These are phyloP conservation scores for Bothriochloa decipiens DNA, from an alignment of 176 grass and related monocot genomes.

Conservation along the genomic window DNA sequence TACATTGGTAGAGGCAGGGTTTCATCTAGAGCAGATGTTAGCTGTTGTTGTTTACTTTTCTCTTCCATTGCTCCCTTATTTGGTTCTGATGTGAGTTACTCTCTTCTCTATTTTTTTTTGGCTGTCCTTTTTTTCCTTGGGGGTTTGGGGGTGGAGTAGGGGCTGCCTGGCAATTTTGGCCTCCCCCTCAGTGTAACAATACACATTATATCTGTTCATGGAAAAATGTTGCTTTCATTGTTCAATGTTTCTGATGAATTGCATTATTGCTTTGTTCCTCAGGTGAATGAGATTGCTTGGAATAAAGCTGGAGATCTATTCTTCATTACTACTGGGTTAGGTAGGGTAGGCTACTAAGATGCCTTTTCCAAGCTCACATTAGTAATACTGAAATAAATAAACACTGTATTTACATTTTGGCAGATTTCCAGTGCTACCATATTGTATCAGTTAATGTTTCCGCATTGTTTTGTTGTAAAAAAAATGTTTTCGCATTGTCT, in stretches of 20 bases:
- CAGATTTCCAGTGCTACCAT: neutral
- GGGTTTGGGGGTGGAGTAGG: no score
- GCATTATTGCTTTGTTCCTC: slow-evolving; percentile 44
- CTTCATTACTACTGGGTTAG: slow-evolving; percentile 96
- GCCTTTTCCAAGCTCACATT: neutral
- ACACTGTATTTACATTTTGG: slow-evolving; percentile 15
- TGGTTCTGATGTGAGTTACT: neutral
- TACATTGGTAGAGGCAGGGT: neutral
- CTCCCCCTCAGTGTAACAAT: neutral
- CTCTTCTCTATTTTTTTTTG: no score
- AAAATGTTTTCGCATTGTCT: slow-evolving; percentile 14
- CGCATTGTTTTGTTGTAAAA: slow-evolving; percentile 21
- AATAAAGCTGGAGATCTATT: slow-evolving; percentile 99
- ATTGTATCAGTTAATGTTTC: slow-evolving; percentile 24
- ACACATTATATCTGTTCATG: neutral
- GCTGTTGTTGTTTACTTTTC: neutral
- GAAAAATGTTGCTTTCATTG: neutral
- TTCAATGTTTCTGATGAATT: slow-evolving; percentile 45
- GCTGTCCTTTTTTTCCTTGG: no score
- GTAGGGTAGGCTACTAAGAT: slow-evolving; percentile 46
- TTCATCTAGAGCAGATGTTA: neutral
- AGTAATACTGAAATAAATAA: slow-evolving; percentile 34
- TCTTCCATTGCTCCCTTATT: neutral
- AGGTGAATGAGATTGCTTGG: slow-evolving; percentile 99
- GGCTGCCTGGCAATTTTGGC: neutral